Conservation (phyloP, 305 asterid species). For the Fraxinus ornus region DNA sequence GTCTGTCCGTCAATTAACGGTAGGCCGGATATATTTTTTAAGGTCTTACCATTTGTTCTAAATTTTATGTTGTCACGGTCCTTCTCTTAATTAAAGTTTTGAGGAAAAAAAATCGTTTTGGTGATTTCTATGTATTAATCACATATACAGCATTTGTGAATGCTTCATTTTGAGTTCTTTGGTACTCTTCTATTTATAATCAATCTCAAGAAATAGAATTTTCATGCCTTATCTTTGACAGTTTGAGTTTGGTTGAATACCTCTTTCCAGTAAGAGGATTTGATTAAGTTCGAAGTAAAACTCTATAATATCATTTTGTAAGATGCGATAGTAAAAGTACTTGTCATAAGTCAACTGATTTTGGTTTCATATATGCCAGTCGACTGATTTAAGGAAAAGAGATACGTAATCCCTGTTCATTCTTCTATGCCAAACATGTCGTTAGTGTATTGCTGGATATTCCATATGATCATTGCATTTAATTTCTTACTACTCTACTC, state of each 20-base stretch:
- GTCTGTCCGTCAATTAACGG: too few relatives aligned
- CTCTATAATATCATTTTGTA: too few relatives aligned
- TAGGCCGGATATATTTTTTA: too few relatives aligned
- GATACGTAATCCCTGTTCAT: neutral
- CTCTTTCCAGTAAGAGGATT: too few relatives aligned
- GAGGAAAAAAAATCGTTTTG: too few relatives aligned
- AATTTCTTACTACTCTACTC: neutral
- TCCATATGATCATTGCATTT: neutral
- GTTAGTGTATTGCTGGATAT: neutral
- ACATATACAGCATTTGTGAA: neutral
- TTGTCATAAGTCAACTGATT: neutral
- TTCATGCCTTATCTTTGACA: too few relatives aligned
- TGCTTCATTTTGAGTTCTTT: neutral
- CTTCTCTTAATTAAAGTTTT: too few relatives aligned
- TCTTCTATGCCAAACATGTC: neutral
- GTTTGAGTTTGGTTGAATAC: too few relatives aligned
- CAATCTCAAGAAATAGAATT: neutral
- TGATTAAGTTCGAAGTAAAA: too few relatives aligned
- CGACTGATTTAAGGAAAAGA: neutral
- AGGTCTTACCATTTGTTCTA: too few relatives aligned
- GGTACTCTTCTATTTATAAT: neutral
- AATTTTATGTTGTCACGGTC: too few relatives aligned
- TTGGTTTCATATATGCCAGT: neutral
- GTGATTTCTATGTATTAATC: neutral
- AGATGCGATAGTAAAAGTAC: too few relatives aligned